Base-by-base conservation (phyloP, 1,139 yeast genomes). In the Blastobotrys petasosporus region DNA sequence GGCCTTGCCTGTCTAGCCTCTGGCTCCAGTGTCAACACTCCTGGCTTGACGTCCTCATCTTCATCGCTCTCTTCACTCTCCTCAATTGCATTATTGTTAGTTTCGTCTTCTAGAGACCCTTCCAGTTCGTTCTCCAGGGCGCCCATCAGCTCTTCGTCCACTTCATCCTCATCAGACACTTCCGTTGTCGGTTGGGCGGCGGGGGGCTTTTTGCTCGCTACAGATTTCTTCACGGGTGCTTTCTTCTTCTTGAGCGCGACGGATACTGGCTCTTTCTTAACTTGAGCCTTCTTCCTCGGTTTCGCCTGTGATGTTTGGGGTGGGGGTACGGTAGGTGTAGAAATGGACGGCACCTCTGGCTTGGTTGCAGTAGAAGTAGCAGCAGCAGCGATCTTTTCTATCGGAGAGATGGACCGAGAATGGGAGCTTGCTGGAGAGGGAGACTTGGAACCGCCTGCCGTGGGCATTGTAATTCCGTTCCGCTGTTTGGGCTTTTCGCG, bases 71-170 rank as follows among this genome's bases (percentile, higher is more conserved):
- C 54, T 36, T 47, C 53, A 20, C 51, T 47, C 37, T 47, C 51
- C n/a, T 42, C 41, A 20, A 25, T n/a, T 2, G 31, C 25, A 11
- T 29, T 30, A 11, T 20, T 3, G 17, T 38, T 25, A 13, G 15
- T 13, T 5, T 57, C 59, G 34, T 57, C 60, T 31, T 54, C 61
- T 11, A 57, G 52, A 11, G 57, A 50, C 29, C 54, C 61, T 35
- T 57, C 61, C 16, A 57, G 50, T 41, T 57, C 61, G 39, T 57
- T 55, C 10, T 60, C 61, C 37, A 62, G 51, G 3, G 60, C 64
- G 5, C 61, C 63, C 8, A 61, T 54, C 7, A 59, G 49, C 32
- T 58, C 64, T 34, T 61, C 63, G 39, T 62, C 63, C 12, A 56
- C 62, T 16, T 58, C 63, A 13, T 59, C 63, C 15, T 52, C 57